Conservation (phyloP, 257 asterid species). For the Prunella vulgaris region DNA sequence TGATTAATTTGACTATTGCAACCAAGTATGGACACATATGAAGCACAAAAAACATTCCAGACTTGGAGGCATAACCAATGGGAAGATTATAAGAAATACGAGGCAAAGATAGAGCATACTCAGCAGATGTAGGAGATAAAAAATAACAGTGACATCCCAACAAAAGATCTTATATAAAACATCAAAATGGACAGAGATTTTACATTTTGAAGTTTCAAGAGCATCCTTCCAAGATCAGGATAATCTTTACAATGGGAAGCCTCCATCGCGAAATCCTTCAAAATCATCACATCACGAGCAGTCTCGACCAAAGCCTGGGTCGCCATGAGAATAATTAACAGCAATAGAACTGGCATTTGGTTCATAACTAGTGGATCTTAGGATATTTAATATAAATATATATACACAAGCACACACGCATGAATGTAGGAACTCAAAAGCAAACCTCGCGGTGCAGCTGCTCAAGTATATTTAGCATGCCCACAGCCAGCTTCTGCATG, state of each 20-base stretch:
- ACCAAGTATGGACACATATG: neutral
- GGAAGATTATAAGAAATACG: neutral
- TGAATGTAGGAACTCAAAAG: conserved; percentile 17
- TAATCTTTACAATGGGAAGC: conserved; percentile 83
- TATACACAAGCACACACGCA: neutral
- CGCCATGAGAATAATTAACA: conserved; percentile 26
- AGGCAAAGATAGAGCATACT: neutral
- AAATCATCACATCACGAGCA: conserved; percentile 65
- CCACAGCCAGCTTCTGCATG: conserved; percentile 90
- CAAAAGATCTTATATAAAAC: conserved; percentile 2
- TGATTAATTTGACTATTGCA: too few species aligned
- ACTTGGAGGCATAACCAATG: too few species aligned
- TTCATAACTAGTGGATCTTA: neutral
- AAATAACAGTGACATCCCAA: neutral
- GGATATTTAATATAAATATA: neutral
- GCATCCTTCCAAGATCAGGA: conserved; percentile 87
- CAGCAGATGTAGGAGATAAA: conserved; percentile 4
- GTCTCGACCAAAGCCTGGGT: conserved; percentile 74
- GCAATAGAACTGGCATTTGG: neutral
- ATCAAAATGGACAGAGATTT: conserved; percentile 28
- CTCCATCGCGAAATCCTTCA: conserved; percentile 90
- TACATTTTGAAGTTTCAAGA: conserved; percentile 81
- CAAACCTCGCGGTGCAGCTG: conserved; percentile 84
- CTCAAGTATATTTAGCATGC: conserved; percentile 77
- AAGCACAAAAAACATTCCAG: too few species aligned